These are phyloP conservation scores for Hippophae gyantsensis DNA, from an alignment of 306 rosid species.

Conservation along the genomic window DNA sequence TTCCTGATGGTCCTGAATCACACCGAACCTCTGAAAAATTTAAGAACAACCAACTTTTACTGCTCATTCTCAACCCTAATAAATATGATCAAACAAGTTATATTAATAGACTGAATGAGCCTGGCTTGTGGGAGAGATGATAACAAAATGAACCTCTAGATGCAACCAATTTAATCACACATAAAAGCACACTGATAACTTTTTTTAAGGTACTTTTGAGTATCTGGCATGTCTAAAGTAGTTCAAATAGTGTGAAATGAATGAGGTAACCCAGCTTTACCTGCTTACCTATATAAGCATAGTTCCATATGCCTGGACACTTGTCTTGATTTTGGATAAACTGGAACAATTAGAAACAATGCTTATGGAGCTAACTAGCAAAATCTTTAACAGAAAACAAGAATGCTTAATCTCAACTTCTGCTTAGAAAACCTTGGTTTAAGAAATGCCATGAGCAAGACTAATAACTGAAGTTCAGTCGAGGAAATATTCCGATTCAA, in stretches of 20 bases:
- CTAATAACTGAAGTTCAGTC: no score
- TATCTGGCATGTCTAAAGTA: no score
- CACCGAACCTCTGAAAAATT: constrained; percentile 40
- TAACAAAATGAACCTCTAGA: not conserved
- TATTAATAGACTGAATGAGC: not conserved
- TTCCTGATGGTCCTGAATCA: constrained; percentile 59
- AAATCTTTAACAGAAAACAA: no score
- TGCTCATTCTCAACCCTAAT: constrained; percentile 17
- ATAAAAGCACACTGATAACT: not conserved
- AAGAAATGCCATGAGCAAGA: no score
- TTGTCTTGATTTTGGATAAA: not conserved
- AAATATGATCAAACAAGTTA: not conserved
- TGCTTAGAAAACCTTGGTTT: no score
- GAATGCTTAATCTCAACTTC: no score
- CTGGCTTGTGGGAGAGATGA: not conserved
- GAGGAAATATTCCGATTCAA: no score
- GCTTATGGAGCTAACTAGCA: not conserved
- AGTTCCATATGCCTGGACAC: no score
- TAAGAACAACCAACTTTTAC: constrained; percentile 14
- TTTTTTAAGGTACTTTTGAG: no score
- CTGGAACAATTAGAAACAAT: not conserved
- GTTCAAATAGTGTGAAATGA: no score
- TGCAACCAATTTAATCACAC: not conserved
- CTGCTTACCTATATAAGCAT: no score
- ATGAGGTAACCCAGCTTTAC: no score